Conservation (phyloP, 1,284 basidiomycete species). For the Taiwanofungus camphoratus region DNA sequence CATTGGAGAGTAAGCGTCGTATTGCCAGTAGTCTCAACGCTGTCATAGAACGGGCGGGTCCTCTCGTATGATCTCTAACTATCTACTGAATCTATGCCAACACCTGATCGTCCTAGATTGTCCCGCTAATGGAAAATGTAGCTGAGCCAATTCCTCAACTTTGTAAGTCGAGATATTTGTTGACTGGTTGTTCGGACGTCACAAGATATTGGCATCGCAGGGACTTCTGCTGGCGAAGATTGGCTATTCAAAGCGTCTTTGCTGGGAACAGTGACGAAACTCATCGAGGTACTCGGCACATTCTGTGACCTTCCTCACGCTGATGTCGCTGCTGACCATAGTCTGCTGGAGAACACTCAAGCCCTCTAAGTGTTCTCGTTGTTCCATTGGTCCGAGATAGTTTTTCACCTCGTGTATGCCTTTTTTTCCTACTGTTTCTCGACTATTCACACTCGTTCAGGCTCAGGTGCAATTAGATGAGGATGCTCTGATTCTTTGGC, state of each 20-base stretch:
- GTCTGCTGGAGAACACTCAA: constrained; percentile 60
- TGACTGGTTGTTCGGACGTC: constrained; percentile 6
- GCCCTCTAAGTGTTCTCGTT: constrained; percentile 50
- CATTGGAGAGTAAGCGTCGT: constrained; percentile 73
- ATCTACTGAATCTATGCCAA: background rate
- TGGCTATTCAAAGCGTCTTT: constrained; percentile 77
- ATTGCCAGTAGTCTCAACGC: constrained; percentile 68
- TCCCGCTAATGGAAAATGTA: constrained; percentile 64
- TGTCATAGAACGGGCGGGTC: constrained; percentile 65
- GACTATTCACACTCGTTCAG: constrained; percentile 30
- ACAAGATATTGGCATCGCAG: too few relatives aligned
- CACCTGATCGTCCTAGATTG: constrained; percentile 41
- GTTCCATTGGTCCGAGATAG: constrained; percentile 76
- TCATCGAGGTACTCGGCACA: constrained; percentile 69
- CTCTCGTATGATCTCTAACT: constrained; percentile 38
- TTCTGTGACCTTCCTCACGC: background rate
- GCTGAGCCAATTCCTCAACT: constrained; percentile 66
- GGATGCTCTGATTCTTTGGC: constrained; percentile 77
- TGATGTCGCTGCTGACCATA: constrained; percentile 22
- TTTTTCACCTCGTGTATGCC: constrained; percentile 54
- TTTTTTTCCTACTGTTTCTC: background rate
- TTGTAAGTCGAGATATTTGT: constrained; percentile 46
- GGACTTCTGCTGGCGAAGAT: constrained; percentile 65
- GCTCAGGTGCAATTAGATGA: constrained; percentile 71
- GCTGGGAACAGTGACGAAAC: constrained; percentile 65